Evolutionary conservation across 2,329 filamentous ascomycete genomes (phyloP).

Genomic region (Fusarium longipes): DNA sequence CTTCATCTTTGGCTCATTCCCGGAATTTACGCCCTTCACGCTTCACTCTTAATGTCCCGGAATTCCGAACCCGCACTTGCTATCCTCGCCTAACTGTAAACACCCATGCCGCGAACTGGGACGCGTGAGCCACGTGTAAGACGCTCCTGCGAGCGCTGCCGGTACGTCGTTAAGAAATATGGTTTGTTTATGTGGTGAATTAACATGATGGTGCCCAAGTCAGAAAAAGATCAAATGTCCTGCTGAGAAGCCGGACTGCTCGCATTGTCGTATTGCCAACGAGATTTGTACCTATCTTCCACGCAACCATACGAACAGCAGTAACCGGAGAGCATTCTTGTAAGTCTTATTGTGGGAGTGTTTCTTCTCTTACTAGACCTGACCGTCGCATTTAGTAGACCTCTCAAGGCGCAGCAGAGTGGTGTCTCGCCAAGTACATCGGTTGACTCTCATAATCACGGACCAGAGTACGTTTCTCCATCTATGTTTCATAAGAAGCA

Average conservation of each 20-base stretch:
- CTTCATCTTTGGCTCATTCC: background rate
- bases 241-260: conserved; percentile 41
- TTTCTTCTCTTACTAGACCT: no score
- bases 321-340: background rate
- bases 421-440: background rate
- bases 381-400: conserved; percentile 16
- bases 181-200: no score
- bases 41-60: background rate
- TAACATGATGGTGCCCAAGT: background rate
- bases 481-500: accelerated
- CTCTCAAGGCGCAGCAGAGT: background rate
- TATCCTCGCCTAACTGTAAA: no score
- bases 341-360: background rate
- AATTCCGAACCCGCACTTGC: conserved; percentile 6
- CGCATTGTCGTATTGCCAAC: conserved; percentile 35
- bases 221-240: conserved; percentile 45
- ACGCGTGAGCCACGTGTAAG: conserved; percentile 30
- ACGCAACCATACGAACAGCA: conserved; percentile 8
- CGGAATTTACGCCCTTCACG: conserved; percentile 2
- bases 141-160: conserved; percentile 42
- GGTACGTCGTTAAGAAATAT: conserved; percentile 7
- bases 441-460: background rate
- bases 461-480: background rate
- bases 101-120: conserved; percentile 14
- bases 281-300: conserved; percentile 40